Conservation (phyloP, 345 rosid genomes). For the Laguncularia racemosa region DNA sequence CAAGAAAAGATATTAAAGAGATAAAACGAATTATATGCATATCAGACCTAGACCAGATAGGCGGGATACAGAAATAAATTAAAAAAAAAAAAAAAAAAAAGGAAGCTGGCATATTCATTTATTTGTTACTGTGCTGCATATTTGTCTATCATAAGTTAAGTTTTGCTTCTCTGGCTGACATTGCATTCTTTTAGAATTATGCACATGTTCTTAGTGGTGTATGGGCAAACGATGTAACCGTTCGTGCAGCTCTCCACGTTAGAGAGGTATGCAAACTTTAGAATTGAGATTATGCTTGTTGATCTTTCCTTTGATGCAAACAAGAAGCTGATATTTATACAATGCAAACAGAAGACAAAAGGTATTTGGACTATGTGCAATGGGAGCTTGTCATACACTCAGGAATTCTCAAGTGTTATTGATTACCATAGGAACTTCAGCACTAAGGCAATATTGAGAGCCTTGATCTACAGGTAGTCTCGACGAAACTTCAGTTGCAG, state of each 20-base stretch:
- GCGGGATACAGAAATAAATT: too few species aligned
- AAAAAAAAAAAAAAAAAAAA: too few species aligned
- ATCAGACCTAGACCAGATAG: too few species aligned
- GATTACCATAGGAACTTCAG: conserved; percentile 17
- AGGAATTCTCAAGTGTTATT: conserved; percentile 9
- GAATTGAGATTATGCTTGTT: not conserved
- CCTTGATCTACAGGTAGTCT: conserved; percentile 16
- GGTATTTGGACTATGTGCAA: conserved; percentile 13
- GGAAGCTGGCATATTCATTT: too few species aligned
- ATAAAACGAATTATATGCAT: too few species aligned
- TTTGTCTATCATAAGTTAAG: too few species aligned
- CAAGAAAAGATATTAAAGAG: not conserved
- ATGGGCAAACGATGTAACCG: conserved; percentile 9
- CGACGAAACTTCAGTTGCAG: too few species aligned
- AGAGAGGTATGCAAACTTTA: not conserved
- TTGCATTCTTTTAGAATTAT: conserved; percentile 3
- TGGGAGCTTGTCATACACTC: conserved; percentile 7
- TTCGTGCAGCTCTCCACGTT: conserved; percentile 12
- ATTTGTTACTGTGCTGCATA: too few species aligned
- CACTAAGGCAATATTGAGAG: conserved; percentile 9
- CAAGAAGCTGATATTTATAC: too few species aligned
- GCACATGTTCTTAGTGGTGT: conserved; percentile 1
- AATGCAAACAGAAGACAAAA: conserved; percentile 7
- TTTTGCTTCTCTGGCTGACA: too few species aligned
- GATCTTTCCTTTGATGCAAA: too few species aligned